Percentiles rank a stretch among this genome's conserved stretches.
These are phyloP conservation scores for Aspergillus pseudotamarii DNA, from an alignment of 2,329 filamentous ascomycete species.

Conservation along the genomic window DNA sequence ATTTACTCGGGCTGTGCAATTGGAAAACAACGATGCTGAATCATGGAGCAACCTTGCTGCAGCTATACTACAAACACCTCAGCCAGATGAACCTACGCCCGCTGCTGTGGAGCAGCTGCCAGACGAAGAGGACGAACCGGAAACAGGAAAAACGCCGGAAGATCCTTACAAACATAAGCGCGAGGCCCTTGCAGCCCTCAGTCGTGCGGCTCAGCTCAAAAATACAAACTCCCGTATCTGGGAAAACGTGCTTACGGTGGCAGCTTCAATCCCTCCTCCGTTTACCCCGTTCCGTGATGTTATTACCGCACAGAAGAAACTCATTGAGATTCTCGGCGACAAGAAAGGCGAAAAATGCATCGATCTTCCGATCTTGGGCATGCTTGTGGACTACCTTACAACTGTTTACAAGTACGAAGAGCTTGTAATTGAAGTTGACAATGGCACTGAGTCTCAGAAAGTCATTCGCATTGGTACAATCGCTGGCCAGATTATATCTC, in stretches of 20 bases:
- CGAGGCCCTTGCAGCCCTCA: conserved; percentile 82
- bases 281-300: conserved; percentile 69
- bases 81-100: conserved; percentile 32
- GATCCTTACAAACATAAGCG: conserved; percentile 66
- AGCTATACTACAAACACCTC: conserved; percentile 64
- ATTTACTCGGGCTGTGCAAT: conserved; percentile 79
- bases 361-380: conserved; percentile 71
- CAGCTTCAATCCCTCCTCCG: conserved; percentile 74
- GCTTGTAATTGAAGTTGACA: conserved; percentile 39
- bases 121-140: conserved; percentile 30
- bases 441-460: conserved; percentile 31
- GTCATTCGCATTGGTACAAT: conserved; percentile 58
- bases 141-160: conserved; percentile 23
- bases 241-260: conserved; percentile 92
- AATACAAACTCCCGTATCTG: conserved; percentile 90
- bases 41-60: conserved; percentile 95
- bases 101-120: conserved; percentile 29
- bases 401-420: conserved; percentile 46
- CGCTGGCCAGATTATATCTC: conserved; percentile 58
- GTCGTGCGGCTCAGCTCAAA: conserved; percentile 80
- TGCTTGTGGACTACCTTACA: conserved; percentile 73
- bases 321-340: conserved; percentile 72
- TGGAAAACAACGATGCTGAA: conserved; percentile 86
- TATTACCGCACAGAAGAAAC: conserved; percentile 70
- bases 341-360: conserved; percentile 74